Base-by-base conservation (phyloP, 2,329 filamentous ascomycete species). In the Neopestalotiopsis sp. region DNA sequence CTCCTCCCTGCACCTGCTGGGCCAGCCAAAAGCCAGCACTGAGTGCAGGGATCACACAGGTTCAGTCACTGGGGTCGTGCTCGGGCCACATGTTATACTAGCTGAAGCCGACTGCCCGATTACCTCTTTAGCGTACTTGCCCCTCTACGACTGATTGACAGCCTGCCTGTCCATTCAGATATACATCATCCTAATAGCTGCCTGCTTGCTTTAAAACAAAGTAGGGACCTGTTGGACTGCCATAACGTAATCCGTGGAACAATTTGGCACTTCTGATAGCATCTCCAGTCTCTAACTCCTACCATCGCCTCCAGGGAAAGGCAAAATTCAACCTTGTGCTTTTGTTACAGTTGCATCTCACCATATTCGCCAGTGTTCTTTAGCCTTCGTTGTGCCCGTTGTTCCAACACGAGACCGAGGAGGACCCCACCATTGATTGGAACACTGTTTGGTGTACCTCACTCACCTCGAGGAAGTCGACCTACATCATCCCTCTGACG, bases 181-280 rank as follows among this genome's bases (percentile, higher is more conserved):
- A 32, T 64, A 32, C 61, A 64, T 64, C 61, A 64, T 64, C 38
- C 28, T 32, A 9, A 28, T 52, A 49, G 61, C 28, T 64, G 61
- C 61, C 61, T 64, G 40, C 28, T 32, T 20, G 40, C 38, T 13
- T 20, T 38, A 24, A 10, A 64, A 13, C 20, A 10, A 40, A 17
- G 24, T 28, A 28, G 12, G 30, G 14, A 24, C 34, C 24, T 42
- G 61, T 45, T n/a, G 20, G 24, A 30, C 20, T 20, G 40, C 38
- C 61, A 64, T 64, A 64, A 64, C 61, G 61, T 64, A 64, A 64
- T 64, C 61, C 38, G 40, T 64, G 28, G 61, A 64, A 64, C 61
- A 64, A 24, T 64, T 40, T 64, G 61, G 61, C 38, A 20, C 7
- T 13, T 64, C 45, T n/a, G 45, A n/a, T 10, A n/a, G 10, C 45